Base-by-base conservation (phyloP, 176 grass and related monocot genomes). In the Melocanna baccifera region DNA sequence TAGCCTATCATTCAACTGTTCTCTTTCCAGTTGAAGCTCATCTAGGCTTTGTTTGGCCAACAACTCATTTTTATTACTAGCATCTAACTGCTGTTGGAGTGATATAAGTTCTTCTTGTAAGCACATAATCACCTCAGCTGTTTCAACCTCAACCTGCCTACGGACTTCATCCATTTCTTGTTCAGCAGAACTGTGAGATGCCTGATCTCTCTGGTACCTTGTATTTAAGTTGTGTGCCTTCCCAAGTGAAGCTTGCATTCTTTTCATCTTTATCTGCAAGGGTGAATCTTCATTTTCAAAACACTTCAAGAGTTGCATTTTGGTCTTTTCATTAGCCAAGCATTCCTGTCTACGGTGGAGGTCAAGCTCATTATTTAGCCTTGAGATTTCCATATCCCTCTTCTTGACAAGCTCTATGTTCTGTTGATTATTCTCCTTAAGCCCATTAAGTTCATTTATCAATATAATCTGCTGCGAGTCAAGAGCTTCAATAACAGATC, bases 131-230 rank as follows among this genome's bases (percentile, higher is more conserved):
- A 95, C 96, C 75, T 98, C 93, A 86, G 96, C 84, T 81, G 96
- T 98, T 90, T 93, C 91, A 77, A 84, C 74, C 90, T 98, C 96
- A 75, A 94, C 93, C 82, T 98, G 93, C 85, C 88, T 95, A 36
- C 91, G 79, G 26, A 94, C 89, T 90, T 94, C 96, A 66, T 95
- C 96, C 91, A 93, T 98, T 90, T 95, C 96, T 91, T 83, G 83
- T 66, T 94, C 89, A 61, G 91, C 79, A 89, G 73, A 90, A 80
- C 25, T 92, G 67, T 98, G 91, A 86, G 91, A 91, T 72, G 67
- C 83, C 51, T 95, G 91, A 72, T 94, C 85, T 63, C 75, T 86
- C 76, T 92, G 85, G 57, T 81, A 88, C 65, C 75, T 92, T 81
- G 46, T 72, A 82, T 95, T 96, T 81, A 96, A 76, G 79, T 84